Percentiles rank a stretch among this genome's conserved stretches.
Conservation (phyloP, 2,329 filamentous ascomycete species). For the Neocucurbitaria cava region DNA sequence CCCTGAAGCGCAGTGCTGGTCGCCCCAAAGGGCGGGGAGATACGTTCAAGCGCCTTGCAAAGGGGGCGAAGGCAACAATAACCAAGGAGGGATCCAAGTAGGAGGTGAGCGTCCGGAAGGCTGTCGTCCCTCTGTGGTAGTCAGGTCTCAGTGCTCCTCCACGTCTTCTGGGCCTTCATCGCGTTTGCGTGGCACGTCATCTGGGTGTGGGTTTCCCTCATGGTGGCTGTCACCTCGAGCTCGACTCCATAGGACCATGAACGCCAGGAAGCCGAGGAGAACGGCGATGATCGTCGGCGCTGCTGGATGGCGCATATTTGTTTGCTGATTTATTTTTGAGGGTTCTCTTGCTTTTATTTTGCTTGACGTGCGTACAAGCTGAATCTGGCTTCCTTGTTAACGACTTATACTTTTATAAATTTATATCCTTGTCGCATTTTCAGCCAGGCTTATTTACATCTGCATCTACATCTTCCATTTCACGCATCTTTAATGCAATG, state of each 20-base stretch:
- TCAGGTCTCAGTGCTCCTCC: neutral
- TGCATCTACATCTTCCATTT: neutral
- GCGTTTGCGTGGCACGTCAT: constrained; percentile 37
- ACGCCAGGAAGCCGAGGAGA: constrained; percentile 38
- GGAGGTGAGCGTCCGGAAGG: neutral
- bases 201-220: constrained; percentile 47
- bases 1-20: neutral
- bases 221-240: constrained; percentile 38
- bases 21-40: neutral
- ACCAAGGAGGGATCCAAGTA: neutral
- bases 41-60: neutral
- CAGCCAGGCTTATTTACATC: neutral
- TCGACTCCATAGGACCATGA: constrained; percentile 36
- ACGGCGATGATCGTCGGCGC: constrained; percentile 43
- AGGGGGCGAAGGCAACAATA: neutral
- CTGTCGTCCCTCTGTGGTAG: neutral
- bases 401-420: neutral
- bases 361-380: neutral
- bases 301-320: constrained; percentile 45
- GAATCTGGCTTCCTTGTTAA: neutral
- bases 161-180: neutral
- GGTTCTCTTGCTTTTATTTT: neutral
- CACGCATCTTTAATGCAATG: neutral
- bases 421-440: neutral
- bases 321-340: neutral